Evolutionary conservation across 2,329 filamentous ascomycete genomes (phyloP), one percentile per base, ranked within the genome.

Genomic region (Claviceps quebecensis): DNA sequence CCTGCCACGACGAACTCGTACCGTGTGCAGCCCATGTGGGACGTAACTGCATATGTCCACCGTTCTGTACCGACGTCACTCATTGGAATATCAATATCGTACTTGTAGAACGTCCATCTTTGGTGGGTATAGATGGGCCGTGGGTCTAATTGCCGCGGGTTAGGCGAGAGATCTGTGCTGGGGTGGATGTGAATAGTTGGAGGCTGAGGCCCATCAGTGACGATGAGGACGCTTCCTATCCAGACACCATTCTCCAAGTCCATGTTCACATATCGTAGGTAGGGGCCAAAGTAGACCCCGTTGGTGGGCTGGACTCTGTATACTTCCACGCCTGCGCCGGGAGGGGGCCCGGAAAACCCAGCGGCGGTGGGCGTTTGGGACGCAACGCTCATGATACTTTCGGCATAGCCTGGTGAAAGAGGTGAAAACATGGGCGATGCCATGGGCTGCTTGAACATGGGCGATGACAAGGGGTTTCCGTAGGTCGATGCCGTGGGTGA

Each of bases 1-100:
- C 91, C 91, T 19, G 93, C 93, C 17, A 98, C 87, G 19, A 96
- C 76, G 66, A 98, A 98, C 62, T 98, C 93, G 66, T 97, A 98
- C 26, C 93, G 80, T n/a, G 93, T 97, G 69, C 93, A 98, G 37
- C 93, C 93, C 19, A 97, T 74, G 62, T 97, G 90, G 1, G 93
- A 97, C 0, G 93, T 98, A 49, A 98, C 90, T 1, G 93, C 93
- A 63, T 98, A 98, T 0, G 93, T 98, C 93, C 93, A 98, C 63
- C 93, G 86, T 57, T 83, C 79, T 0, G 88, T 85, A 34, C 80
- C 77, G 26, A 75, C 77, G 16, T 97, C 90, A 37, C 86, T 83
- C 93, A 98, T 98, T 54, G 80, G 81, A 46, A 98, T 68, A 55
- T 95, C 87, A 52, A 97, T 68, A 56, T 95, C 89, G 62, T 98